These are phyloP conservation scores for Arthrobotrys iridis DNA, from an alignment of 2,329 filamentous ascomycete genomes.

Conservation along the genomic window DNA sequence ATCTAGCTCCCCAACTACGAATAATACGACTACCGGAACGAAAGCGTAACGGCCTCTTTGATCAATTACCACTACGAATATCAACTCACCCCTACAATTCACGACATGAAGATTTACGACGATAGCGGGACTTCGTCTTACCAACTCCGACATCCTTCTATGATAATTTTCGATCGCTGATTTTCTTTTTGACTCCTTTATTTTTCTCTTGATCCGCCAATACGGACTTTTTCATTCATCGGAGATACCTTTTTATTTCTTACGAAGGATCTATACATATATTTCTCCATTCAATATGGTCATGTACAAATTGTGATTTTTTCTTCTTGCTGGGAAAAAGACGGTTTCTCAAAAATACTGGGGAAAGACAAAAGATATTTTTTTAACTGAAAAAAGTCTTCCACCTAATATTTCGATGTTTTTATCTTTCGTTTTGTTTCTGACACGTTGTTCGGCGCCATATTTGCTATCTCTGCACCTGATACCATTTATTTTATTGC, in stretches of 20 bases:
- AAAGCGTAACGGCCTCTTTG: conserved; percentile 24
- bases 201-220: conserved; percentile 23
- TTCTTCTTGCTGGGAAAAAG: conserved; percentile 25
- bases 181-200: neutral
- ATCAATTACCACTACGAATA: neutral
- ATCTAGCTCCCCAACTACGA: conserved; percentile 12
- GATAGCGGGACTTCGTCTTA: conserved; percentile 40
- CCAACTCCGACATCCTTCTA: neutral
- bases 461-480: conserved; percentile 38
- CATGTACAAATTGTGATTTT: conserved; percentile 48
- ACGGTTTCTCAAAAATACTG: conserved; percentile 27
- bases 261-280: conserved; percentile 34
- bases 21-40: conserved; percentile 19
- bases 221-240: conserved; percentile 11
- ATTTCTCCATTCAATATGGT: conserved; percentile 33
- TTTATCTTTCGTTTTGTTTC: neutral
- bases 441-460: conserved; percentile 32
- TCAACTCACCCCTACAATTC: conserved; percentile 4
- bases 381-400: conserved; percentile 50
- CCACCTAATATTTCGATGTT: conserved; percentile 10
- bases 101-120: conserved; percentile 15
- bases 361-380: conserved; percentile 46
- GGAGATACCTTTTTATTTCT: conserved; percentile 49
- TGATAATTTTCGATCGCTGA: neutral
- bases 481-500: conserved; percentile 38